Conservation (phyloP, 2,329 filamentous ascomycete species). For the Stemphylium vesicarium region DNA sequence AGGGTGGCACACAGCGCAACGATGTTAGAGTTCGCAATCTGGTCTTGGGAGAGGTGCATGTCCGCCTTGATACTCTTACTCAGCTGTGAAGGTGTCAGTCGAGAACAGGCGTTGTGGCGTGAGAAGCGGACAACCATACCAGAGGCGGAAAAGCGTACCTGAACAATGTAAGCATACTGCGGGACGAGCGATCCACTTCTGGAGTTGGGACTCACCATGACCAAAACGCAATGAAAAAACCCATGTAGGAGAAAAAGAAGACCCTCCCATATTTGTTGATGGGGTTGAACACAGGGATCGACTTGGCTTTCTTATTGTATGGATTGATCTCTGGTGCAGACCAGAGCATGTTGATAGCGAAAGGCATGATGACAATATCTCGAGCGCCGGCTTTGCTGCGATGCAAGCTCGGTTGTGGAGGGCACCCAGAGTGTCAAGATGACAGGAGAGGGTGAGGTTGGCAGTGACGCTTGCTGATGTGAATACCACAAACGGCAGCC, state of each 20-base stretch:
- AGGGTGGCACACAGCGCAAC: conserved; percentile 70
- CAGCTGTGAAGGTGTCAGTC: conserved; percentile 54
- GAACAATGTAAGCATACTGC: conserved; percentile 27
- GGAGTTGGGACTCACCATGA: conserved; percentile 63
- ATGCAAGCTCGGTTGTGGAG: conserved; percentile 4
- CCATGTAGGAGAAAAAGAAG: conserved; percentile 88
- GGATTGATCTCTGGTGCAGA: conserved; percentile 77
- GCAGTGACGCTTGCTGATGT: conserved; percentile 26
- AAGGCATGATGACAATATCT: conserved; percentile 38
- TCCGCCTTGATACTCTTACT: conserved; percentile 75
- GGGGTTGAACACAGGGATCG: conserved; percentile 79
- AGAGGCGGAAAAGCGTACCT: conserved; percentile 90
- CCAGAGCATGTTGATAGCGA: conserved; percentile 45
- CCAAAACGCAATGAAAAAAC: conserved; percentile 87
- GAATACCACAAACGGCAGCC: conserved; percentile 18
- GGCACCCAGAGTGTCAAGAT: conserved; percentile 15
- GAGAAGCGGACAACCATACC: conserved; percentile 52
- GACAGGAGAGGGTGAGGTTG: conserved; percentile 7
- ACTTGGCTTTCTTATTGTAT: conserved; percentile 80
- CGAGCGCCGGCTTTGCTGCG: not conserved
- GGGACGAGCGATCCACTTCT: conserved; percentile 1
- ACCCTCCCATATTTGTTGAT: conserved; percentile 82
- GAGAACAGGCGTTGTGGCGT: conserved; percentile 3
- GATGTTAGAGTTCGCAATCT: conserved; percentile 91
- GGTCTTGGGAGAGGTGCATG: conserved; percentile 69